Conservation (phyloP, 257 asterid species). For the Solanum pinnatisectum region DNA sequence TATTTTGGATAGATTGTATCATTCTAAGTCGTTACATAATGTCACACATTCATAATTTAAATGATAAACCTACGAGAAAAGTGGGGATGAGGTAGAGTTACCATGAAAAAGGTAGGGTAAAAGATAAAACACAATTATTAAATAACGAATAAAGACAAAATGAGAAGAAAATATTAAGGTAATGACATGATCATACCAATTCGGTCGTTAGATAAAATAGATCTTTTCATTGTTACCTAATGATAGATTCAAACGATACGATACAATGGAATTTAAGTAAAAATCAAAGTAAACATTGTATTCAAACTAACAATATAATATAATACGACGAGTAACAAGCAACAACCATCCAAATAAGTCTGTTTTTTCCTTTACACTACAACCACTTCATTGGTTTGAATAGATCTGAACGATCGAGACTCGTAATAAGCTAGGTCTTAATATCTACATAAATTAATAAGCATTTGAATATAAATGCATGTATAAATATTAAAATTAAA, state of each 20-base stretch:
- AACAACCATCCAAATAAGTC: neutral
- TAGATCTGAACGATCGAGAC: neutral
- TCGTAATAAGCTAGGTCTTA: neutral
- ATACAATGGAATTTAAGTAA: too few species aligned
- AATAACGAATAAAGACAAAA: neutral
- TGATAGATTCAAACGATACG: too few species aligned
- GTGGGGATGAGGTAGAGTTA: neutral
- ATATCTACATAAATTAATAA: neutral
- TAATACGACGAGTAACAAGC: too few species aligned
- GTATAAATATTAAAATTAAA: neutral
- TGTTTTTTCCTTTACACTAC: neutral
- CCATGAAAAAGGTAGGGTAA: neutral
- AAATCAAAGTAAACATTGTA: too few species aligned
- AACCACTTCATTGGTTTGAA: neutral
- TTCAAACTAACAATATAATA: too few species aligned
- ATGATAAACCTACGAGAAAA: neutral
- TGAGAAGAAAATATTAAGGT: neutral
- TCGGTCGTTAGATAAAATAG: too few species aligned
- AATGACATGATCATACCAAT: neutral
- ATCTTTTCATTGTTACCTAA: neutral
- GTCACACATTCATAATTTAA: neutral
- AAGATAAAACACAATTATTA: neutral
- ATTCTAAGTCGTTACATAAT: too few species aligned
- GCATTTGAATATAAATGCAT: too few species aligned
- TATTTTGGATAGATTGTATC: too few species aligned